phyloP scores from a whole-genome alignment of 768 basidiomycete species.

The Boletus sp. region DNA sequence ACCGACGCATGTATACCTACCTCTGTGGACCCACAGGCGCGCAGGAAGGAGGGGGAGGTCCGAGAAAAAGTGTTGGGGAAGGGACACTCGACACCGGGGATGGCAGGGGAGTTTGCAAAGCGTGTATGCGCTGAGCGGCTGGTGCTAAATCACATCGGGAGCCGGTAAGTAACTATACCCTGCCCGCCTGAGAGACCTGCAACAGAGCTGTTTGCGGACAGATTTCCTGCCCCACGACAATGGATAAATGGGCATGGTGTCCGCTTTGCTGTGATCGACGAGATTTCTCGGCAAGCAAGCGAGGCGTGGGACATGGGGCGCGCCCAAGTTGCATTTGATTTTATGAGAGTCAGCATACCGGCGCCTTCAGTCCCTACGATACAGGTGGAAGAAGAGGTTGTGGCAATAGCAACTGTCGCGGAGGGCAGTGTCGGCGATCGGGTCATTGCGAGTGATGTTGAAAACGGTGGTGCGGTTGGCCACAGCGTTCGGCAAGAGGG shows the following conservation, averaged over 20 bases:
- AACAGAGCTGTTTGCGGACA: slow-evolving; percentile 16
- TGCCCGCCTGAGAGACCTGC: background rate
- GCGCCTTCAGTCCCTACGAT: background rate
- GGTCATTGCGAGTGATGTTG: background rate
- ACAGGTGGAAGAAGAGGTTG: background rate
- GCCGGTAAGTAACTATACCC: slow-evolving; percentile 42
- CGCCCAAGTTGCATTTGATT: slow-evolving; percentile 58
- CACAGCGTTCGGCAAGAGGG: background rate
- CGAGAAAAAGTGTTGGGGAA: slow-evolving; percentile 51
- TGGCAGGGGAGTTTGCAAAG: slow-evolving; percentile 76
- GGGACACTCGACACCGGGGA: slow-evolving; percentile 76
- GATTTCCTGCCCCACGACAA: slow-evolving; percentile 52
- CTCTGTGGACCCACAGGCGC: slow-evolving; percentile 48
- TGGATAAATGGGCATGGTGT: slow-evolving; percentile 25
- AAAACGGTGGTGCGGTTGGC: background rate
- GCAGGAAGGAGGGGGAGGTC: slow-evolving; percentile 40
- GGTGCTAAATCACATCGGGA: slow-evolving; percentile 76
- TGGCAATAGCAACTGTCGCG: background rate
- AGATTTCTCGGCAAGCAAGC: slow-evolving; percentile 63
- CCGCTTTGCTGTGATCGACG: slow-evolving; percentile 48
- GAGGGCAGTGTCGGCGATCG: background rate
- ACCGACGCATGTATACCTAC: slow-evolving; percentile 70
- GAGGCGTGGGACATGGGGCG: slow-evolving; percentile 50
- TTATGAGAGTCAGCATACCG: slow-evolving; percentile 45
- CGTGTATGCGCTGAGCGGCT: slow-evolving; percentile 55